Evolutionary conservation across 192 early-diverging fungal species (phyloP).

Genomic region (Rhizoclosmatium sp.): DNA sequence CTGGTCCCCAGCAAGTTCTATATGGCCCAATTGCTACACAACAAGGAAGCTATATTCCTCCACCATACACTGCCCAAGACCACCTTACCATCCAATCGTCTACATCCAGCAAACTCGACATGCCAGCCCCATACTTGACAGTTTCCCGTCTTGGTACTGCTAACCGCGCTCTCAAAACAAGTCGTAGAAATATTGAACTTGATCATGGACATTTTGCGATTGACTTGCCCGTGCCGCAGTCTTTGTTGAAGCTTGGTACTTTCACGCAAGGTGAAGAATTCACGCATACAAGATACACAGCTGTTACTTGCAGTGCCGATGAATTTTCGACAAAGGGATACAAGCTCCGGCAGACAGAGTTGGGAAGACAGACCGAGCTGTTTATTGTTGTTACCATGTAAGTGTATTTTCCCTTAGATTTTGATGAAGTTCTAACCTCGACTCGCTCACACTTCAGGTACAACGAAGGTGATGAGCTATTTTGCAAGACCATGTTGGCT

Average conservation of each 20-base stretch:
- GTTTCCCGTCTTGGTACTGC: background rate
- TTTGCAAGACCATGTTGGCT: constrained; percentile 86
- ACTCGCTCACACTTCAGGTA: constrained; percentile 51
- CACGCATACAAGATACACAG: constrained; percentile 93
- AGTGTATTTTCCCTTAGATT: constrained; percentile 21
- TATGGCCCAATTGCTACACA: too few species aligned
- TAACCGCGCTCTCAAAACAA: background rate
- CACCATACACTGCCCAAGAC: too few species aligned
- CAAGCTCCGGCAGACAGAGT: constrained; percentile 70
- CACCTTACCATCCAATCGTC: too few species aligned
- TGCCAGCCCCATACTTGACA: background rate
- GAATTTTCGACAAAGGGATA: constrained; percentile 76
- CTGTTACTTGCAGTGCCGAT: constrained; percentile 80
- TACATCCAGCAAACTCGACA: too few species aligned
- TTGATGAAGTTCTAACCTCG: background rate
- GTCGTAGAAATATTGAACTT: constrained; percentile 23
- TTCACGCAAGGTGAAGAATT: constrained; percentile 77
- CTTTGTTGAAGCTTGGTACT: constrained; percentile 49
- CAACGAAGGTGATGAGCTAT: constrained; percentile 84
- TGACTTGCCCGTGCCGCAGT: constrained; percentile 56
- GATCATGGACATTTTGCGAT: constrained; percentile 53
- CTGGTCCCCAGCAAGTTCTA: too few species aligned
- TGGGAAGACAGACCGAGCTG: constrained; percentile 72
- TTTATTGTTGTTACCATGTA: constrained; percentile 89
- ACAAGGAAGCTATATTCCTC: too few species aligned